Percentiles rank a stretch among this genome's conserved stretches.
phyloP scores from a whole-genome alignment of 2,329 filamentous ascomycete species.

The Cladophialophora bantiana region DNA sequence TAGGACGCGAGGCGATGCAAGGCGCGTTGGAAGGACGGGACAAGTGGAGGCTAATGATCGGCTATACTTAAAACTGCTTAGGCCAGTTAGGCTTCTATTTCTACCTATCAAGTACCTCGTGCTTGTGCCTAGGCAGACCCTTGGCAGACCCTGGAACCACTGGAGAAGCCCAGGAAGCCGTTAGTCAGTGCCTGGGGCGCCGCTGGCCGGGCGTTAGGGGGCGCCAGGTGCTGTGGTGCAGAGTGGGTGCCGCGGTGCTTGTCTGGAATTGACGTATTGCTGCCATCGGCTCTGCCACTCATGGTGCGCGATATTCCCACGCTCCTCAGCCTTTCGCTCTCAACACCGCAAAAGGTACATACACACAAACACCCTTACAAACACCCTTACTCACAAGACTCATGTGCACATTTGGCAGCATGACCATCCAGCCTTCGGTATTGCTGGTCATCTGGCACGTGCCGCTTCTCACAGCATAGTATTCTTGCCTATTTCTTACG shows the following conservation, averaged over 20 bases:
- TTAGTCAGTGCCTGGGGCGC: not conserved
- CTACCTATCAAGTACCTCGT: too few relatives aligned
- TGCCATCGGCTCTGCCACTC: slow-evolving; percentile 20
- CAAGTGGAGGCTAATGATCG: not conserved
- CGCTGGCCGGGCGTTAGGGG: not conserved
- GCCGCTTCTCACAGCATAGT: slow-evolving; percentile 17
- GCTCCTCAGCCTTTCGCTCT: slow-evolving; percentile 16
- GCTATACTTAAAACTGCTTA: not conserved
- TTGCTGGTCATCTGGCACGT: slow-evolving; percentile 26
- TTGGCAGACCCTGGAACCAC: not conserved
- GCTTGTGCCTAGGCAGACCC: too few relatives aligned
- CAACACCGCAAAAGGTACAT: slow-evolving; percentile 5
- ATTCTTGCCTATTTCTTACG: slow-evolving; percentile 5
- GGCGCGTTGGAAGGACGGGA: slow-evolving; percentile 1
- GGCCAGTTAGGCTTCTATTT: not conserved
- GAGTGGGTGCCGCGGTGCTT: not conserved
- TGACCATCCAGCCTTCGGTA: slow-evolving; percentile 16
- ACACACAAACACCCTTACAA: not conserved
- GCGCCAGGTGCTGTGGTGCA: not conserved
- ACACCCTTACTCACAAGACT: slow-evolving; percentile 12
- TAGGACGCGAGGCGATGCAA: slow-evolving; percentile 2
- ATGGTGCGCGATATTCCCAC: slow-evolving; percentile 22
- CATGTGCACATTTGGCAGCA: slow-evolving; percentile 15
- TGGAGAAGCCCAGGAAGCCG: too few relatives aligned
- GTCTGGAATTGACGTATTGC: slow-evolving; percentile 10